A percentile compares a stretch with the other conserved stretches of the same genome.
Evolutionary conservation across 2,329 filamentous ascomycete genomes (phyloP).

Genomic region (Beauveria australis): DNA sequence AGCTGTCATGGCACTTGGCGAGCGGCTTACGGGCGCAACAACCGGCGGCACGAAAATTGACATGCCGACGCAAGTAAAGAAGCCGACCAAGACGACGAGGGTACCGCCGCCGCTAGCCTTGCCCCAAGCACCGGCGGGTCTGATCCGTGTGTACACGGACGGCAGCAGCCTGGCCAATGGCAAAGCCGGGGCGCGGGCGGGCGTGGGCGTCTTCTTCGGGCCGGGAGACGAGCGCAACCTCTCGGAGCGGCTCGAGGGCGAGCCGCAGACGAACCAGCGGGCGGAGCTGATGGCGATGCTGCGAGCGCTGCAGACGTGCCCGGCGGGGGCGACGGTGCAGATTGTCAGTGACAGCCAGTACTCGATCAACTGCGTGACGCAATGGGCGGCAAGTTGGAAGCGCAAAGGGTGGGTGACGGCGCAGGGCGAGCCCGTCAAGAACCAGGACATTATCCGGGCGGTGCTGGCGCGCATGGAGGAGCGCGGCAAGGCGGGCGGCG

Average conservation of each 20-base stretch:
- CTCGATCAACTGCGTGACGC: slow-evolving; percentile 78
- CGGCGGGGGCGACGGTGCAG: slow-evolving; percentile 57
- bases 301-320: slow-evolving; percentile 70
- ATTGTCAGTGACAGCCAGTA: slow-evolving; percentile 90
- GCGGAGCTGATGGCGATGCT: slow-evolving; percentile 88
- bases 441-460: slow-evolving; percentile 72
- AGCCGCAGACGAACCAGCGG: slow-evolving; percentile 83
- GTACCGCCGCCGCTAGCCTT: slow-evolving; percentile 9
- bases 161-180: slow-evolving; percentile 55
- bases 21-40: slow-evolving; percentile 16
- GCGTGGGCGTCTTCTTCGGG: slow-evolving; percentile 58
- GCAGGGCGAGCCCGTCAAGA: slow-evolving; percentile 65
- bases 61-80: slow-evolving; percentile 10
- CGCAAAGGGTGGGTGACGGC: slow-evolving; percentile 70
- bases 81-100: slow-evolving; percentile 14
- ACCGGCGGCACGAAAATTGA: slow-evolving; percentile 10
- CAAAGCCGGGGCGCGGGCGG: slow-evolving; percentile 43
- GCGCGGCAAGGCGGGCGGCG: slow-evolving; percentile 48
- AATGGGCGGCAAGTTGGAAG: slow-evolving; percentile 75
- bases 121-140: slow-evolving; percentile 15
- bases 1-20: slow-evolving; percentile 33
- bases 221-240: slow-evolving; percentile 51
- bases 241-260: slow-evolving; percentile 66
- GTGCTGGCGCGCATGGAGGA: slow-evolving; percentile 65
- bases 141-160: slow-evolving; percentile 51